Percentiles rank a stretch among this genome's conserved stretches.
Evolutionary conservation across 164 flowering plant genomes (phyloP).

Genomic region (Magnolia kwangsiensis): DNA sequence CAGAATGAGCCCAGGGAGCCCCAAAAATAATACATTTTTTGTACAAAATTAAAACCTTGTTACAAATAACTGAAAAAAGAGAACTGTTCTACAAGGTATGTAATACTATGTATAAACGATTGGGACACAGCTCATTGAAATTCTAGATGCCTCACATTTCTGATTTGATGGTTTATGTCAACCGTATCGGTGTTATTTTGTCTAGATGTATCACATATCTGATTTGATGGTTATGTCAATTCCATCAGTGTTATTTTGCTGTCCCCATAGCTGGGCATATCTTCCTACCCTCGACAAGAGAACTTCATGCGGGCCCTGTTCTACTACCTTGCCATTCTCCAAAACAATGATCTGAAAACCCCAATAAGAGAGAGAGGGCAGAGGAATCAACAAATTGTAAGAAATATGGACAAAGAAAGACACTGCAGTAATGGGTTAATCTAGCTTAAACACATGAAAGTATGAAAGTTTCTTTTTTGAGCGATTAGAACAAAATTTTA

Average conservation of each 20-base stretch:
- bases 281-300: slow-evolving; percentile 72
- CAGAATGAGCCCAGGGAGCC: background rate
- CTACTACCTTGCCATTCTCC: slow-evolving; percentile 90
- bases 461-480: too few species aligned
- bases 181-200: slow-evolving; percentile 67
- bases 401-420: too few species aligned
- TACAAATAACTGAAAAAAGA: background rate
- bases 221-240: slow-evolving; percentile 45
- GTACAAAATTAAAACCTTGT: background rate
- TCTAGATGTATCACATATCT: slow-evolving; percentile 1
- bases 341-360: slow-evolving; percentile 75
- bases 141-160: background rate
- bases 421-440: too few species aligned
- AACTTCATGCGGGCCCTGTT: slow-evolving; percentile 86
- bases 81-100: background rate
- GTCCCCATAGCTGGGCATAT: slow-evolving; percentile 96
- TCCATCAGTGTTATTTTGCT: slow-evolving; percentile 72
- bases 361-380: background rate
- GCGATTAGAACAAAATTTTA: too few species aligned
- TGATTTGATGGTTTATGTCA: slow-evolving; percentile 43
- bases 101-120: too few species aligned
- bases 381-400: too few species aligned
- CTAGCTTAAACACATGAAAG: too few species aligned
- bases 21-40: background rate
- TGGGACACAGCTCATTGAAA: background rate